These are phyloP conservation scores for Astragalus glycyphyllos DNA, from an alignment of 306 rosid species.

Conservation along the genomic window DNA sequence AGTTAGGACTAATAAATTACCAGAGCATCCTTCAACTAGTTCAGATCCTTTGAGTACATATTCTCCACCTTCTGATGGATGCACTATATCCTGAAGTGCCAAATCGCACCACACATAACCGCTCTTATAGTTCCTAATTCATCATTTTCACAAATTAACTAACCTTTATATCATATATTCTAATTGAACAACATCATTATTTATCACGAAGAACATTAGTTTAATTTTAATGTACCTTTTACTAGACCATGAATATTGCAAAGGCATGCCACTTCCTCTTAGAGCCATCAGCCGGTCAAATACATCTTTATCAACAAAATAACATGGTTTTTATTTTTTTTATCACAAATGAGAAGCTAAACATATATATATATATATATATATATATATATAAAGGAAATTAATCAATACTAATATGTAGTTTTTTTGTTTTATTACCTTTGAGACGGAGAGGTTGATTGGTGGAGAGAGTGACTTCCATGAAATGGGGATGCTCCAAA, in stretches of 20 bases:
- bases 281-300: conserved; percentile 72
- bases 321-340: background rate
- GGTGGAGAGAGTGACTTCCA: conserved; percentile 68
- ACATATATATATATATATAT: no score
- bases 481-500: conserved; percentile 86
- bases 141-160: no score
- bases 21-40: conserved; percentile 62
- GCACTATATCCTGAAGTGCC: conserved; percentile 64
- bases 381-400: no score
- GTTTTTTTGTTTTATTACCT: conserved; percentile 39
- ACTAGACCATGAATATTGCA: conserved; percentile 90
- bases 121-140: conserved; percentile 62
- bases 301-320: conserved; percentile 53
- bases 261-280: conserved; percentile 86
- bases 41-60: conserved; percentile 89
- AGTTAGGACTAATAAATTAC: background rate
- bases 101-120: conserved; percentile 93
- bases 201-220: no score
- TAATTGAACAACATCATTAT: no score
- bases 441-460: conserved; percentile 79
- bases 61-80: conserved; percentile 85
- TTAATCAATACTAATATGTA: no score
- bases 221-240: conserved; percentile 56
- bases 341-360: background rate
- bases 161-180: no score